Evolutionary conservation across 148 eudicot genomes (phyloP).

Genomic region (Fagopyrum tataricum): DNA sequence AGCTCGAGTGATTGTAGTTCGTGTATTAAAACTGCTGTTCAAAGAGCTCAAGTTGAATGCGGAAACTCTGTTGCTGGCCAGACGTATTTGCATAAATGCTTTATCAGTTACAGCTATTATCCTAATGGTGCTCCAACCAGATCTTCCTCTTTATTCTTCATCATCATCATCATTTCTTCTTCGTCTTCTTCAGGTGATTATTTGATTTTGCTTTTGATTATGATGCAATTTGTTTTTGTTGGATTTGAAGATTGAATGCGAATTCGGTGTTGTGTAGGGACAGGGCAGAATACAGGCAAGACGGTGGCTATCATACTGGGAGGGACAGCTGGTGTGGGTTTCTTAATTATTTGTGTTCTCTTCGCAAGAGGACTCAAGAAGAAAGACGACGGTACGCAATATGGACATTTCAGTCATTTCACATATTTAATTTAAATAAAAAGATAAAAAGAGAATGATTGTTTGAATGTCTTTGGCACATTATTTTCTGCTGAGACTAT

Average conservation of each 20-base stretch:
- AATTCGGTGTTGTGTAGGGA: conserved; percentile 18
- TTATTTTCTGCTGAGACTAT: not conserved
- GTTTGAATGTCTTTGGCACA: no score
- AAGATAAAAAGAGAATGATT: no score
- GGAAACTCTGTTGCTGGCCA: conserved; percentile 72
- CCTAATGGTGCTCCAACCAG: conserved; percentile 58
- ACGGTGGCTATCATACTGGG: conserved; percentile 95
- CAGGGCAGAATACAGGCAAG: conserved; percentile 64
- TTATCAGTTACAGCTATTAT: conserved; percentile 59
- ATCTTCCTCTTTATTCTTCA: conserved; percentile 37
- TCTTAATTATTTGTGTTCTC: conserved; percentile 65
- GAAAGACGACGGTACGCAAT: conserved; percentile 66
- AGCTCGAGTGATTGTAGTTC: conserved; percentile 59
- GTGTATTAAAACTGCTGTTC: conserved; percentile 73
- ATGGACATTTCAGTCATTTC: no score
- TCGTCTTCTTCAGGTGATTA: conserved; percentile 42
- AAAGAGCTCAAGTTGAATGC: conserved; percentile 84
- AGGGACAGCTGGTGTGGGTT: conserved; percentile 88
- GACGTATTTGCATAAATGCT: conserved; percentile 75
- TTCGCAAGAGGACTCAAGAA: conserved; percentile 59
- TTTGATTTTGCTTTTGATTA: not conserved
- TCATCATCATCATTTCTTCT: conserved; percentile 14
- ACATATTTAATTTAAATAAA: no score
- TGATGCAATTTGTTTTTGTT: no score
- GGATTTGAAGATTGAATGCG: not conserved